phyloP scores from a whole-genome alignment of 768 basidiomycete species.

The Hericium alpestre region DNA sequence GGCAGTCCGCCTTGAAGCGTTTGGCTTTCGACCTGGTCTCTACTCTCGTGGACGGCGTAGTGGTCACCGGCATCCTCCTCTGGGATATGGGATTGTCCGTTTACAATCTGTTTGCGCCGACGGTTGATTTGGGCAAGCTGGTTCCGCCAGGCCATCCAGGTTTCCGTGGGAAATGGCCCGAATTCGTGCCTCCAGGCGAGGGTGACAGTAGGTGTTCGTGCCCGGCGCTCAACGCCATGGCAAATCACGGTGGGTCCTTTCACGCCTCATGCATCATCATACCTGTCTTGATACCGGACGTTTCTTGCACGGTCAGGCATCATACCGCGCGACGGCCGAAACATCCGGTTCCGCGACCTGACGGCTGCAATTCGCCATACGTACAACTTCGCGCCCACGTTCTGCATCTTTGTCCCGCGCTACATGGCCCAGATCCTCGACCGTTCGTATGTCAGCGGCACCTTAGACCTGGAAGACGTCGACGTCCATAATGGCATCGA shows the following conservation, averaged over 20 bases:
- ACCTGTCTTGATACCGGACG: not conserved
- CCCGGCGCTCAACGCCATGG: conserved; percentile 70
- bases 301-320: conserved; percentile 20
- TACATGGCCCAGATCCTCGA: conserved; percentile 47
- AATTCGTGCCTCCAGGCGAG: conserved; percentile 43
- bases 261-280: not conserved
- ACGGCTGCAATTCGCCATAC: conserved; percentile 34
- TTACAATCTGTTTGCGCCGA: conserved; percentile 41
- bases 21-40: not conserved
- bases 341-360: conserved; percentile 49
- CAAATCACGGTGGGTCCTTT: conserved; percentile 56
- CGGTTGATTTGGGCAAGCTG: conserved; percentile 41
- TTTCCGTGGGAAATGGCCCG: conserved; percentile 56
- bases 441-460: conserved; percentile 44
- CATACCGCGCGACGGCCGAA: conserved; percentile 53
- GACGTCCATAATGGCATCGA: conserved; percentile 69
- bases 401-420: conserved; percentile 57
- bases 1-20: not conserved
- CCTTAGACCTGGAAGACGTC: conserved; percentile 56
- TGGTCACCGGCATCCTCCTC: conserved; percentile 21
- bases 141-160: conserved; percentile 46
- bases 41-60: not conserved
- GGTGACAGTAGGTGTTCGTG: conserved; percentile 66
- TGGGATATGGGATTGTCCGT: conserved; percentile 47
- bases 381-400: conserved; percentile 61